A percentile compares a stretch with the other conserved stretches of the same genome.
Evolutionary conservation across 306 rosid species (phyloP).

Genomic region (Fragaria ananassa): DNA sequence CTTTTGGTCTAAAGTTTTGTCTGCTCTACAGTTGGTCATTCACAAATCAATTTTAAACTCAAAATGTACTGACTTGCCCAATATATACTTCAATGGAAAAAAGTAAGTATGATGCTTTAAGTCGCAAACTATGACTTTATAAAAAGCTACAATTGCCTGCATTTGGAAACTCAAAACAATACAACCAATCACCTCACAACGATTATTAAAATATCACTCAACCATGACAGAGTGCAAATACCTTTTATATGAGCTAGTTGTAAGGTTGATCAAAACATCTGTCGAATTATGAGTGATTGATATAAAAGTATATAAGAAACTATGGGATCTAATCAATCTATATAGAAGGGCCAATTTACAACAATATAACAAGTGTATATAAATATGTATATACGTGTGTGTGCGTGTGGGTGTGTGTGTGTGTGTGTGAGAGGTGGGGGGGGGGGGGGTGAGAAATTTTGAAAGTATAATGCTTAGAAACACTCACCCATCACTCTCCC

Average conservation of each 20-base stretch:
- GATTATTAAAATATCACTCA: neutral
- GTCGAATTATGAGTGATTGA: neutral
- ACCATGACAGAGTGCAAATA: neutral
- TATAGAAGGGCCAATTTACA: neutral
- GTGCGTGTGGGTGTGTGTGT: neutral
- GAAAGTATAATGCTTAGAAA: neutral
- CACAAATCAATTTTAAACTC: neutral
- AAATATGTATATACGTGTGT: neutral
- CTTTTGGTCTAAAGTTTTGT: neutral
- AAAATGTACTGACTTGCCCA: neutral
- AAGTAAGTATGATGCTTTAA: neutral
- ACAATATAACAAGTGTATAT: neutral
- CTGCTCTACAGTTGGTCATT: neutral
- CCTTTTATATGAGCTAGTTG: neutral
- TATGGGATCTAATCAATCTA: neutral
- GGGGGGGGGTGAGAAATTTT: neutral
- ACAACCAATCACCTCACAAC: neutral
- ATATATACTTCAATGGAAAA: neutral
- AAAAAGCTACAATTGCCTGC: neutral
- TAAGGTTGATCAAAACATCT: neutral
- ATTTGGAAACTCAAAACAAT: neutral
- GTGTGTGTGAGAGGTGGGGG: neutral
- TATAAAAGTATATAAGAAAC: neutral
- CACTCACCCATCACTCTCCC: conserved; percentile 69
- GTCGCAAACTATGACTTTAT: neutral